Conservation (phyloP, 1,139 yeast species). For the Maudiozyma humilis region DNA sequence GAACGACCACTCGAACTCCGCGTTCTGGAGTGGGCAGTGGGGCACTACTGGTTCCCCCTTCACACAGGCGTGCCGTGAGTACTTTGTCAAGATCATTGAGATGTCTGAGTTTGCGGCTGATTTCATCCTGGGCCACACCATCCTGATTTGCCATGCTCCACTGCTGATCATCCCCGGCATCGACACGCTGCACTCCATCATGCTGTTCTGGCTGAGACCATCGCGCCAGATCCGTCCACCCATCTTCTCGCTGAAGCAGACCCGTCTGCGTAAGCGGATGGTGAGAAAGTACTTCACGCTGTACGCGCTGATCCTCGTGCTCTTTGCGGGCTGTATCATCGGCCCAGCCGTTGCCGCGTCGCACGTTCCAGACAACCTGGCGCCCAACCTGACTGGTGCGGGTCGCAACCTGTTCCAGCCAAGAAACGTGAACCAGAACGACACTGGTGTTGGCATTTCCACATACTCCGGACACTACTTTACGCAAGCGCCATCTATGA, state of each 20-base stretch:
- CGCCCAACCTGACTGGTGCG: slow-evolving; percentile 39
- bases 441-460: slow-evolving; percentile 58
- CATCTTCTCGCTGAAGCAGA: slow-evolving; percentile 93
- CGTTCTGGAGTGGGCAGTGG: slow-evolving; percentile 99
- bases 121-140: slow-evolving; percentile 81
- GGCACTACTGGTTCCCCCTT: slow-evolving; percentile 78
- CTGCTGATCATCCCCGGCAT: slow-evolving; percentile 74
- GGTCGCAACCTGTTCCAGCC: slow-evolving; percentile 81
- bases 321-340: slow-evolving; percentile 70
- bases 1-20: slow-evolving; percentile 92
- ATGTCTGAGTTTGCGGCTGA: slow-evolving; percentile 96
- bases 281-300: slow-evolving; percentile 87
- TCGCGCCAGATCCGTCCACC: slow-evolving; percentile 98
- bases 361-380: slow-evolving; percentile 31
- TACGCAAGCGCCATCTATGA: slow-evolving; percentile 46
- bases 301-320: slow-evolving; percentile 59
- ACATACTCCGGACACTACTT: slow-evolving; percentile 45
- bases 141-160: slow-evolving; percentile 86
- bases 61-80: slow-evolving; percentile 96
- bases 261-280: slow-evolving; percentile 96
- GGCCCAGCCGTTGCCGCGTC: slow-evolving; percentile 84
- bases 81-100: slow-evolving; percentile 87
- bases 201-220: slow-evolving; percentile 98
- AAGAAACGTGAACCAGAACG: slow-evolving; percentile 70
- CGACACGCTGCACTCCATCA: slow-evolving; percentile 97